Evolutionary conservation across 768 basidiomycete species (phyloP).

Genomic region (Chalciporus piperatus): DNA sequence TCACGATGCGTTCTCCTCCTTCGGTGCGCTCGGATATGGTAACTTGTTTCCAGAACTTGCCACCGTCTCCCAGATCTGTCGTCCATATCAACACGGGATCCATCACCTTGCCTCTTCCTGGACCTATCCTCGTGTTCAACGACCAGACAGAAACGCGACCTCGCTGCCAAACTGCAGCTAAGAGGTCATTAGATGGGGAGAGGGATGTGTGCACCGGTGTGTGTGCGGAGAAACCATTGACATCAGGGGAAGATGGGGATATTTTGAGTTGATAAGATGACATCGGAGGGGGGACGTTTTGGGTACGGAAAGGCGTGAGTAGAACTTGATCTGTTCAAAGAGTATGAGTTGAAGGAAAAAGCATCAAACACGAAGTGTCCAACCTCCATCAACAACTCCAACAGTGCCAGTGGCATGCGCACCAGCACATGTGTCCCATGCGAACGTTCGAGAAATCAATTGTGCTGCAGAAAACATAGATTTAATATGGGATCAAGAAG

Average conservation of each 20-base stretch:
- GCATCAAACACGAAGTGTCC: conserved; percentile 25
- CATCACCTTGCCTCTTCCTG: conserved; percentile 58
- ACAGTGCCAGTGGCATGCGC: conserved; percentile 83
- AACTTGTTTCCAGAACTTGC: conserved; percentile 30
- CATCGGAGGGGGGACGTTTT: conserved; percentile 99
- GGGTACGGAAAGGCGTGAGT: conserved; percentile 88
- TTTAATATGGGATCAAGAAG: conserved; percentile 4
- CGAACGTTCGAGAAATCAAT: conserved; percentile 59
- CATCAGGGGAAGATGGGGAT: conserved; percentile 6
- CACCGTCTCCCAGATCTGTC: conserved; percentile 13
- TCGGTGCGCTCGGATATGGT: conserved; percentile 12
- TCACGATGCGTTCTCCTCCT: conserved; percentile 5
- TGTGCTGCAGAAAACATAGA: conserved; percentile 35
- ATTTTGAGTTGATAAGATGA: conserved; percentile 54
- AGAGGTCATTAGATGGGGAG: conserved; percentile 50
- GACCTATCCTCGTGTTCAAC: conserved; percentile 58
- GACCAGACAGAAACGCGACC: conserved; percentile 70
- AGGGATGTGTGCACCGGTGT: conserved; percentile 69
- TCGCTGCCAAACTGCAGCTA: conserved; percentile 70
- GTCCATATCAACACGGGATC: conserved; percentile 45
- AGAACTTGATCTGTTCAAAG: conserved; percentile 58
- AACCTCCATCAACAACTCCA: conserved; percentile 87
- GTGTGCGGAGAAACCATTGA: conserved; percentile 7
- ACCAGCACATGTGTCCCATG: conserved; percentile 78
- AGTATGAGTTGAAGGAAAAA: conserved; percentile 1